Conservation (phyloP, 2,329 filamentous ascomycete genomes). For the Colletotrichum cordylinicola region DNA sequence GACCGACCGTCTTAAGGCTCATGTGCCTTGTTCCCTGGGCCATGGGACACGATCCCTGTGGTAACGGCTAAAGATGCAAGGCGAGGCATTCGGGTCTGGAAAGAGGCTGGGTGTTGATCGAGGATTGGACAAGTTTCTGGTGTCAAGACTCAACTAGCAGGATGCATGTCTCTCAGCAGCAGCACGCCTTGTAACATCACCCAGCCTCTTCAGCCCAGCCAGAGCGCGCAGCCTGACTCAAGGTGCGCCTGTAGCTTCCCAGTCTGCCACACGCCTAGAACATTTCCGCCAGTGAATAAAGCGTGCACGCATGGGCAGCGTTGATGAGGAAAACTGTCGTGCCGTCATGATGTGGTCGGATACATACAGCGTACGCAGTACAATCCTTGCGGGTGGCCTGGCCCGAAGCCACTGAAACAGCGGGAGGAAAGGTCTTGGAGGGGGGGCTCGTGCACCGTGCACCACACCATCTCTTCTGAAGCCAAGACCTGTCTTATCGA, state of each 20-base stretch:
- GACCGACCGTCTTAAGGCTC: not conserved
- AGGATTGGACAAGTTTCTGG: conserved; percentile 6
- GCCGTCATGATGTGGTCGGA: not conserved
- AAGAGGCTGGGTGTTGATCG: not conserved
- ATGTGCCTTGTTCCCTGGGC: not conserved
- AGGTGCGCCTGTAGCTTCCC: not conserved
- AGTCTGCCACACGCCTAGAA: not conserved
- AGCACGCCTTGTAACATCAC: not conserved
- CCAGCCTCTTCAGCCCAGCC: not conserved
- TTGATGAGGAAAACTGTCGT: not conserved
- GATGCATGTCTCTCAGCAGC: conserved; percentile 3
- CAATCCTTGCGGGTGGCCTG: not conserved
- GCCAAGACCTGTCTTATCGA: conserved; percentile 13
- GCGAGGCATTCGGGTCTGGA: not conserved
- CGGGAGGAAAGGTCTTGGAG: not conserved
- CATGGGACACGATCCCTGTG: not conserved
- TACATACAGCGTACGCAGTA: not conserved
- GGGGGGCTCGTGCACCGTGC: not conserved
- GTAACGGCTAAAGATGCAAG: not conserved
- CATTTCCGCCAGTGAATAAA: not conserved
- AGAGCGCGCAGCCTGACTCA: not conserved
- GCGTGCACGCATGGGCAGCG: not conserved
- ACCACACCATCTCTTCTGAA: not conserved
- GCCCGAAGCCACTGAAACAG: conserved; percentile 1
- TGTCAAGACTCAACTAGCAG: not conserved